Evolutionary conservation across 306 rosid genomes (phyloP).

Genomic region (Urtica urens): DNA sequence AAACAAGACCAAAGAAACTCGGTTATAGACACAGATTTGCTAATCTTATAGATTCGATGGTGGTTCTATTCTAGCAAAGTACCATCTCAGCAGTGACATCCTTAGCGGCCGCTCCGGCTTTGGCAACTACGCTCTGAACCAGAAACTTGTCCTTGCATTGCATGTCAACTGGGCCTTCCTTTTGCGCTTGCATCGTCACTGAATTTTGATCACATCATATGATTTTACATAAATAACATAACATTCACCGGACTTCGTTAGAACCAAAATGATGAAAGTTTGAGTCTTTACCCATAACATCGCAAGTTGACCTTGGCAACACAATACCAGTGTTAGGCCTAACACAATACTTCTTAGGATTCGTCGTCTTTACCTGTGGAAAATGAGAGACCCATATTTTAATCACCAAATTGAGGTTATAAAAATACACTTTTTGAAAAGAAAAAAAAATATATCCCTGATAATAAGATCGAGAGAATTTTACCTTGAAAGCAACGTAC

Average conservation of each 20-base stretch:
- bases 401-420: slow-evolving; percentile 19
- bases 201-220: slow-evolving; percentile 1
- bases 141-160: slow-evolving; percentile 94
- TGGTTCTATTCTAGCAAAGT: neutral
- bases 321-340: slow-evolving; percentile 93
- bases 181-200: slow-evolving; percentile 96
- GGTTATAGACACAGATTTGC: neutral
- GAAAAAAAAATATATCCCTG: neutral
- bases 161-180: slow-evolving; percentile 67
- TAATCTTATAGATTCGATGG: neutral
- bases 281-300: slow-evolving; percentile 42
- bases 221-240: slow-evolving; percentile 2
- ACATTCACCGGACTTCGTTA: neutral
- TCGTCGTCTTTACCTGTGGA: slow-evolving; percentile 84
- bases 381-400: slow-evolving; percentile 20
- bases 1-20: no score
- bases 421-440: slow-evolving; percentile 2
- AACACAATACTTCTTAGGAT: slow-evolving; percentile 92
- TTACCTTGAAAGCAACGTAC: slow-evolving; percentile 72
- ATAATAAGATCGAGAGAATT: neutral
- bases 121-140: slow-evolving; percentile 61
- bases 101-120: slow-evolving; percentile 42
- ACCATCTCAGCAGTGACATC: slow-evolving; percentile 73
- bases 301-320: slow-evolving; percentile 74
- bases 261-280: slow-evolving; percentile 9